phyloP scores from a whole-genome alignment of 768 basidiomycete species.

The Rhodotorula paludigena region DNA sequence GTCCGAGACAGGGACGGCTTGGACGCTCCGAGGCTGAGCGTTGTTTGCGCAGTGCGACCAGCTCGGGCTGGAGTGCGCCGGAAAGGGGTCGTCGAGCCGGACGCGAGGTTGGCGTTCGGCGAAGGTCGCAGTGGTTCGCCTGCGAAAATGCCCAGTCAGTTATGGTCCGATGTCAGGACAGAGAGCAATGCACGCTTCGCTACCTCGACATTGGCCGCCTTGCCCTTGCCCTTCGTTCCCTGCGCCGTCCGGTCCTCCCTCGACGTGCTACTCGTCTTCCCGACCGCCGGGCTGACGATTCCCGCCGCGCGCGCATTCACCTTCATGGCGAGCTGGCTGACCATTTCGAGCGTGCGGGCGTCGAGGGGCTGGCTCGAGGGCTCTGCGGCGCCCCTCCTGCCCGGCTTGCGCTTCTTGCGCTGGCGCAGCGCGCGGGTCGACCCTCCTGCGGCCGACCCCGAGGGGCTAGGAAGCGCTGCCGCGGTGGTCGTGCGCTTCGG shows the following conservation, averaged over 20 bases:
- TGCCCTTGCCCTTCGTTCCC: background rate
- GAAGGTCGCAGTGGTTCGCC: constrained; percentile 3
- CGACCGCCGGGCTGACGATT: background rate
- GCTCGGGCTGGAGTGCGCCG: background rate
- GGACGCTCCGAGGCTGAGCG: background rate
- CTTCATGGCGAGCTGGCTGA: constrained; percentile 15
- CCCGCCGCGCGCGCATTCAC: constrained; percentile 8
- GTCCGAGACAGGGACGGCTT: background rate
- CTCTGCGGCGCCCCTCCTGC: background rate
- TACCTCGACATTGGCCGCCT: background rate
- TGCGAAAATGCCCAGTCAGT: background rate
- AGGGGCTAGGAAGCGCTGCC: constrained; percentile 4
- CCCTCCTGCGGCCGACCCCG: background rate
- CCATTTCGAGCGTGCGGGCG: constrained; percentile 7
- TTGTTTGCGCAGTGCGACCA: background rate
- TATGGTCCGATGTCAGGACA: background rate
- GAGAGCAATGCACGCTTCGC: background rate
- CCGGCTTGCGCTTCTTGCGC: constrained; percentile 1
- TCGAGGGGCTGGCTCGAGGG: constrained; percentile 13
- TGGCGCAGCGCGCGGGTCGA: background rate
- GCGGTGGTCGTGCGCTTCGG: constrained; percentile 14
- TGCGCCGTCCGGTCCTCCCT: background rate
- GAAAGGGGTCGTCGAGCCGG: background rate
- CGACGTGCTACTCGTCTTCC: background rate
- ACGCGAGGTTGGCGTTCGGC: too few species aligned